Evolutionary conservation across 2,329 filamentous ascomycete genomes (phyloP).

Genomic region (Ascochyta fabae): DNA sequence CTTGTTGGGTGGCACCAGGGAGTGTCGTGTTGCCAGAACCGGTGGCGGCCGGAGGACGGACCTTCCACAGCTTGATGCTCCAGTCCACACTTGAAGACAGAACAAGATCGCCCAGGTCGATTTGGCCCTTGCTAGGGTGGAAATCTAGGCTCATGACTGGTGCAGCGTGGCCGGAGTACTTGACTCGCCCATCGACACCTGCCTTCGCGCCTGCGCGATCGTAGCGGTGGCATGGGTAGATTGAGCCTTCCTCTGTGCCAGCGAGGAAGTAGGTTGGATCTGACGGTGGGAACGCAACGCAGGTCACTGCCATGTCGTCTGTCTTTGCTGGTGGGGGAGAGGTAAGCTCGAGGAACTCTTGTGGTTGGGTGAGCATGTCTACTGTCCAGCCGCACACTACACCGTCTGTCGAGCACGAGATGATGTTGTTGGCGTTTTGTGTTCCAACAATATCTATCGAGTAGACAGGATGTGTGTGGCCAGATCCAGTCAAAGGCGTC

Average conservation of each 20-base stretch:
- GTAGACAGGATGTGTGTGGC: conserved; percentile 96
- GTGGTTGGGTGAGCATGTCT: conserved; percentile 96
- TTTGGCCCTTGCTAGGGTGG: conserved; percentile 87
- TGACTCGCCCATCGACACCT: conserved; percentile 86
- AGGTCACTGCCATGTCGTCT: conserved; percentile 93
- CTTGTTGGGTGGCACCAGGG: conserved; percentile 54
- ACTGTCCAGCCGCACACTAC: conserved; percentile 97
- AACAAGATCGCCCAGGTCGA: conserved; percentile 93
- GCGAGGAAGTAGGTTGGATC: conserved; percentile 98
- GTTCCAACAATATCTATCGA: conserved; percentile 95
- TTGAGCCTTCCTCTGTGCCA: conserved; percentile 93
- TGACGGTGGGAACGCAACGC: conserved; percentile 90
- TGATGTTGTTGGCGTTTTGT: conserved; percentile 98
- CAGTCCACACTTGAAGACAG: conserved; percentile 93
- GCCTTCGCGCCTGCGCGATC: conserved; percentile 97
- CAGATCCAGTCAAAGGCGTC: conserved; percentile 91
- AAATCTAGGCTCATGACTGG: conserved; percentile 97
- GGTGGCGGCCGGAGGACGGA: conserved; percentile 78
- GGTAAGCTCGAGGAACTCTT: conserved; percentile 88
- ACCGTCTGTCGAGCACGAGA: conserved; percentile 95
- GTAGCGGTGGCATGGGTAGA: conserved; percentile 96
- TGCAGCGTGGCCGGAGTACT: conserved; percentile 88
- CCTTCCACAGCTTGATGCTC: conserved; percentile 97
- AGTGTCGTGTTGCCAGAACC: conserved; percentile 52
- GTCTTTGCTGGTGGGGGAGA: conserved; percentile 81